Percentiles rank a stretch among this genome's conserved stretches.
Conservation (phyloP, 2,329 filamentous ascomycete species). For the Escovopsis sp. region DNA sequence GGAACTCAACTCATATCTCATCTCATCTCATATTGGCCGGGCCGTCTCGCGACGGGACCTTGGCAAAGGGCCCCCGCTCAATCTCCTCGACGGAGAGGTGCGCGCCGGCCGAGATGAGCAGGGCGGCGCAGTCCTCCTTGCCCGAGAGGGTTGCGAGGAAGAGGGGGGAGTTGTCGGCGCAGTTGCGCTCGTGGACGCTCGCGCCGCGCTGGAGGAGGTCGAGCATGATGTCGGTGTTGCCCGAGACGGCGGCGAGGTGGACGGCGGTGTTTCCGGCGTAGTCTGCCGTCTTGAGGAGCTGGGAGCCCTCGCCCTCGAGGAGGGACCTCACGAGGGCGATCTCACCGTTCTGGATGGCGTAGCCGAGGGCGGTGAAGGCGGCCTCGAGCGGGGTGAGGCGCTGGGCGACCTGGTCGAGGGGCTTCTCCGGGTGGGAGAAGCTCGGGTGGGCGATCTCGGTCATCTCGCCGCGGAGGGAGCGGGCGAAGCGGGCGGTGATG, state of each 20-base stretch:
- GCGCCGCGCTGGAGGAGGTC: constrained; percentile 46
- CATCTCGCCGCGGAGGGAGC: constrained; percentile 70
- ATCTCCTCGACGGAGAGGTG: constrained; percentile 34
- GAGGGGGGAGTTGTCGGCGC: constrained; percentile 50
- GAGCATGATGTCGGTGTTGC: constrained; percentile 38
- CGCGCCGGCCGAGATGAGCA: constrained; percentile 45
- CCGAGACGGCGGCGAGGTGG: constrained; percentile 42
- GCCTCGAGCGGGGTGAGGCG: constrained; percentile 37
- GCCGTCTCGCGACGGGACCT: constrained; percentile 7
- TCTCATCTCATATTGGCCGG: neutral
- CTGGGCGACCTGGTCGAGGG: constrained; percentile 26
- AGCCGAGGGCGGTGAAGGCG: constrained; percentile 64
- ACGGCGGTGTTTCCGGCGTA: constrained; percentile 67
- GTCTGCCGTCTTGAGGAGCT: constrained; percentile 60
- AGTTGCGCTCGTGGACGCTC: constrained; percentile 52
- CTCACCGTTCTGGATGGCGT: constrained; percentile 63
- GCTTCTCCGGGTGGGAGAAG: constrained; percentile 59
- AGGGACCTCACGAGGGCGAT: constrained; percentile 50
- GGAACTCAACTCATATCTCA: too few relatives aligned
- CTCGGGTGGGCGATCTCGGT: constrained; percentile 59
- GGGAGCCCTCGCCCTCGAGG: constrained; percentile 47
- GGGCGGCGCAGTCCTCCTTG: constrained; percentile 34
- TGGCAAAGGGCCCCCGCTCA: constrained; percentile 14
- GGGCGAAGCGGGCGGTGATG: constrained; percentile 56
- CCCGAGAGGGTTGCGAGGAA: constrained; percentile 47